phyloP scores from a whole-genome alignment of 805 yeast species.

The Zygoascus biomembranicola region DNA sequence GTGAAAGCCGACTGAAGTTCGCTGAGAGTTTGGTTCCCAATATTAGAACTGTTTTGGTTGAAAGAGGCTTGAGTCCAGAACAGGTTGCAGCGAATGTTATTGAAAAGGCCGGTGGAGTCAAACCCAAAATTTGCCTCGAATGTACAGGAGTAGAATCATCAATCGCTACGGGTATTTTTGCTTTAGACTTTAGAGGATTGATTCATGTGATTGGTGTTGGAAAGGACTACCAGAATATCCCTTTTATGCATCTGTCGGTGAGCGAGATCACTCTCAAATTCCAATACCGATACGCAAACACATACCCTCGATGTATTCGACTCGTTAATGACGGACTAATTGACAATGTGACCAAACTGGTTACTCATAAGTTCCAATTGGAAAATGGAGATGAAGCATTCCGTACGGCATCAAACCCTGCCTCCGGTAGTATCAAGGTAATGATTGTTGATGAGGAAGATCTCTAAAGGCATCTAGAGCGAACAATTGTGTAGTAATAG shows the following conservation, averaged over 20 bases:
- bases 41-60: slow-evolving; percentile 37
- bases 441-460: slow-evolving; percentile 31
- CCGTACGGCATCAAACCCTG: slow-evolving; percentile 33
- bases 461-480: neutral
- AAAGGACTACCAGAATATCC: slow-evolving; percentile 38
- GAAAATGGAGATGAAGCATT: slow-evolving; percentile 44
- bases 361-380: slow-evolving; percentile 41
- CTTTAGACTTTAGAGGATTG: slow-evolving; percentile 40
- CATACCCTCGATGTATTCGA: slow-evolving; percentile 51
- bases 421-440: slow-evolving; percentile 41
- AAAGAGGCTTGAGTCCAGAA: slow-evolving; percentile 32
- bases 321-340: slow-evolving; percentile 38
- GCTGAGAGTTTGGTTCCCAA: slow-evolving; percentile 41
- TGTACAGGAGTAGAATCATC: slow-evolving; percentile 48
- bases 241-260: slow-evolving; percentile 47
- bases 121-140: slow-evolving; percentile 41
- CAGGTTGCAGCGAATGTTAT: slow-evolving; percentile 23
- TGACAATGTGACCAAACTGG: slow-evolving; percentile 36
- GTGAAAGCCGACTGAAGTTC: slow-evolving; percentile 36
- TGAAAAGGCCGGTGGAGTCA: slow-evolving; percentile 33
- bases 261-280: slow-evolving; percentile 45
- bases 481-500: neutral
- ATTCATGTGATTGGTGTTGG: slow-evolving; percentile 48
- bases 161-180: slow-evolving; percentile 39
- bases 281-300: slow-evolving; percentile 46